phyloP scores from a whole-genome alignment of 192 early-diverging fungal genomes.

The Coemansia sp. region DNA sequence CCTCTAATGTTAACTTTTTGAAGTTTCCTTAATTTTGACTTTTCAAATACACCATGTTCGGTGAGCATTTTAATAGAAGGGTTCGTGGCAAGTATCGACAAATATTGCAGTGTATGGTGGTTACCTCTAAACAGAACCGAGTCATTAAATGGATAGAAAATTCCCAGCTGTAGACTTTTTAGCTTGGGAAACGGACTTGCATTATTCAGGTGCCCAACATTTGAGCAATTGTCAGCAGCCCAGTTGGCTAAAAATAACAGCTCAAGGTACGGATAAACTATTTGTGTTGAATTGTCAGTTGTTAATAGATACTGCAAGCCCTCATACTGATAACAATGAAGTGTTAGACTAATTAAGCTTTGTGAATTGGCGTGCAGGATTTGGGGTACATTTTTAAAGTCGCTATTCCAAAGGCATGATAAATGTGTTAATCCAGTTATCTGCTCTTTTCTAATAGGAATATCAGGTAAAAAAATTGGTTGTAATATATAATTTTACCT shows the following conservation, averaged over 20 bases:
- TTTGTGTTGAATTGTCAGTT: background rate
- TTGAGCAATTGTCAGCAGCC: background rate
- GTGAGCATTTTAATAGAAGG: background rate
- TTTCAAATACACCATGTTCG: background rate
- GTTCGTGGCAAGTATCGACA: too few species aligned
- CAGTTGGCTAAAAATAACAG: background rate
- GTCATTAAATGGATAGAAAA: background rate
- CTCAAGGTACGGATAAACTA: background rate
- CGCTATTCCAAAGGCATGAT: too few species aligned
- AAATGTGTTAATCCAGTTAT: too few species aligned
- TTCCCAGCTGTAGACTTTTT: background rate
- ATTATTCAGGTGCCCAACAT: background rate
- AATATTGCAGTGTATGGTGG: too few species aligned
- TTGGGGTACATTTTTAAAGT: background rate
- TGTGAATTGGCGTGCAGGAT: background rate
- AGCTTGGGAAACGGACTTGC: background rate
- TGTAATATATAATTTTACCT: too few species aligned
- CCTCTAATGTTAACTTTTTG: too few species aligned
- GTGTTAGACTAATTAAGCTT: background rate
- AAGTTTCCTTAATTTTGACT: too few species aligned
- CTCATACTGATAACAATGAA: background rate
- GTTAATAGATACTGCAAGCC: background rate
- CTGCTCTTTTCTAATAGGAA: too few species aligned
- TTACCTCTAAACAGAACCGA: too few species aligned
- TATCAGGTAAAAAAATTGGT: too few species aligned